Evolutionary conservation across 2,329 filamentous ascomycete genomes (phyloP), one percentile per base, ranked within the genome.

Genomic region (Elsinoe necatrix): DNA sequence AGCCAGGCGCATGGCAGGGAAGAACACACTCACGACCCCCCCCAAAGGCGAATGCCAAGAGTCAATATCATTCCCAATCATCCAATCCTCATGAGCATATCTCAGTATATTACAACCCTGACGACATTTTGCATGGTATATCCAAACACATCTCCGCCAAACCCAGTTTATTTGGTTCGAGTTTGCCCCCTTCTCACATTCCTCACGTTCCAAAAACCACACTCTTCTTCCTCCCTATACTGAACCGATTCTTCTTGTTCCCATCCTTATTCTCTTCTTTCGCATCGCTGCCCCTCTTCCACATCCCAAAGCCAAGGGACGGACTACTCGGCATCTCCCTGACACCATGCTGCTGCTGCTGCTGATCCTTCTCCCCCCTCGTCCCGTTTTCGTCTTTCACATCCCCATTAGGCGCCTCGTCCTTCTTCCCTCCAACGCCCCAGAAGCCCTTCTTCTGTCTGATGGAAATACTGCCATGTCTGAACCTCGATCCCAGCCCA

Each of bases 391-490:
- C 29, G n/a, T 11, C 56, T 62, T 71, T 77, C 60, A n/a, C 48
- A 16, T 52, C 29, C 3, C 45, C 45, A 18, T 31, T 50, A 1
- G 25, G 20, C 8, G 18, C 77, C 60, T 80, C 82, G 63, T 77
- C 75, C 18, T 56, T 39, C 41, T 56, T 56, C 37, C 35, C 23
- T 2, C 54, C 54, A 9, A 45, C 39, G 14, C 39, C 39, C 65
- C 87, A 86, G 29, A 79, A 80, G 65, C 88, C 84, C 62, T 87
- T 86, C 70, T 86, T 89, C 61, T 85, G 82, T 50, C 87, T 81
- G 74, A 95, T 80, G 61, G 87, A 90, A 73, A 88, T 92, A 69
- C 85, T 89, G 8, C 82, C 82, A 56, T 84, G 62, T 63, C 84
- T 81, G 61, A 87, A 83, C 43, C 87, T 78, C 64, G 81, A 82